Percentiles rank a stretch among this genome's conserved stretches.
These are phyloP conservation scores for Piper longum DNA, from an alignment of 164 flowering plant genomes.

Conservation along the genomic window DNA sequence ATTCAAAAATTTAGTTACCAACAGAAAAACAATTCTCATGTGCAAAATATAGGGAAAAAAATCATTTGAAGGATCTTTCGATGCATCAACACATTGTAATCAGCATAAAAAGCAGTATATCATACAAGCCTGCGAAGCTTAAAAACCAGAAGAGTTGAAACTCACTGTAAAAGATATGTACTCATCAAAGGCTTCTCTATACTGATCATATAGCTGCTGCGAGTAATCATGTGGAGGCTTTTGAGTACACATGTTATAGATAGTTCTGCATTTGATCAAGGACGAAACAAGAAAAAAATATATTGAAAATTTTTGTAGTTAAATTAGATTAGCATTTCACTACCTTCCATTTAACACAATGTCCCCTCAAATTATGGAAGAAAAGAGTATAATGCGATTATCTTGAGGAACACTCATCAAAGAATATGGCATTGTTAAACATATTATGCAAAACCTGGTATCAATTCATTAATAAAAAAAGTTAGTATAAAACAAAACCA, in stretches of 20 bases:
- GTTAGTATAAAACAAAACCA: background rate
- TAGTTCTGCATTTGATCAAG: slow-evolving; percentile 40
- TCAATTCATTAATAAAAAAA: background rate
- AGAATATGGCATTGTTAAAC: too few species aligned
- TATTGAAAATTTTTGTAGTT: background rate
- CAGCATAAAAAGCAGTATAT: too few species aligned
- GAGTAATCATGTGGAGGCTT: slow-evolving; percentile 89
- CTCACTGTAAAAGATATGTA: slow-evolving; percentile 63
- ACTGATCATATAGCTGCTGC: slow-evolving; percentile 74
- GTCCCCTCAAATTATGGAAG: too few species aligned
- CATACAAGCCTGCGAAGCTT: background rate
- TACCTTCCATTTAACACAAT: background rate
- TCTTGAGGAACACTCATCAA: too few species aligned
- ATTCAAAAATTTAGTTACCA: too few species aligned
- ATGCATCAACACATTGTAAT: too few species aligned
- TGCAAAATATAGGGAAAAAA: too few species aligned
- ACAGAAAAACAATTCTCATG: too few species aligned
- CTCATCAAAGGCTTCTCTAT: slow-evolving; percentile 64
- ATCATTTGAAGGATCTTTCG: too few species aligned
- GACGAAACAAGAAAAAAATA: background rate
- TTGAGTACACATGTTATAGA: slow-evolving; percentile 88
- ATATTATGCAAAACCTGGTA: too few species aligned
- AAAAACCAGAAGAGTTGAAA: background rate
- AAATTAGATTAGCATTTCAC: background rate
- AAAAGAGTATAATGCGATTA: background rate